phyloP scores from a whole-genome alignment of 371 early-diverging fungal species.

The Batkoa obscura region DNA sequence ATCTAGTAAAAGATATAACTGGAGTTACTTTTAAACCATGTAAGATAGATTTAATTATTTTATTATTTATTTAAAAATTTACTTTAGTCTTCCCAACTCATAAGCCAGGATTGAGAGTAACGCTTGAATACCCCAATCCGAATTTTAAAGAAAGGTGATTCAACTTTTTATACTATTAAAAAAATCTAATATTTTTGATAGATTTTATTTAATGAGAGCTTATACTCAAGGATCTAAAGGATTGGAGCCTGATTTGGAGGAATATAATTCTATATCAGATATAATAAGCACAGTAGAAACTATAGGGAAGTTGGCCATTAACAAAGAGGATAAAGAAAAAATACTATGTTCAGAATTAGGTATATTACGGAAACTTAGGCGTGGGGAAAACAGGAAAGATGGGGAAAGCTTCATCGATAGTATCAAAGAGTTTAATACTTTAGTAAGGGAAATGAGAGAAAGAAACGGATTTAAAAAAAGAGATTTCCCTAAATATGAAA shows the following conservation, averaged over 20 bases:
- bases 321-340: neutral
- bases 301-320: neutral
- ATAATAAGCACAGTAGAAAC: neutral
- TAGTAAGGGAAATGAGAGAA: conserved; percentile 24
- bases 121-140: conserved; percentile 1
- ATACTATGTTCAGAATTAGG: neutral
- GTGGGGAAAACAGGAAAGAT: neutral
- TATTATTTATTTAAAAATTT: neutral
- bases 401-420: conserved; percentile 27
- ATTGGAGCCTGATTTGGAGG: neutral
- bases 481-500: conserved; percentile 33
- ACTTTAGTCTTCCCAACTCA: neutral
- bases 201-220: neutral
- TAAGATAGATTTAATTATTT: neutral
- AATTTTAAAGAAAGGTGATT: neutral
- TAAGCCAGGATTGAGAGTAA: neutral
- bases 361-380: neutral
- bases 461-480: conserved; percentile 13
- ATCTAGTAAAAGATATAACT: neutral
- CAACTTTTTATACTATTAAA: no score
- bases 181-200: neutral
- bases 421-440: conserved; percentile 46
- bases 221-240: neutral
- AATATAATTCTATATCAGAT: neutral
- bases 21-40: neutral